Conservation (phyloP, 2,329 filamentous ascomycete genomes). For the Torrubiella hemipterigena region DNA sequence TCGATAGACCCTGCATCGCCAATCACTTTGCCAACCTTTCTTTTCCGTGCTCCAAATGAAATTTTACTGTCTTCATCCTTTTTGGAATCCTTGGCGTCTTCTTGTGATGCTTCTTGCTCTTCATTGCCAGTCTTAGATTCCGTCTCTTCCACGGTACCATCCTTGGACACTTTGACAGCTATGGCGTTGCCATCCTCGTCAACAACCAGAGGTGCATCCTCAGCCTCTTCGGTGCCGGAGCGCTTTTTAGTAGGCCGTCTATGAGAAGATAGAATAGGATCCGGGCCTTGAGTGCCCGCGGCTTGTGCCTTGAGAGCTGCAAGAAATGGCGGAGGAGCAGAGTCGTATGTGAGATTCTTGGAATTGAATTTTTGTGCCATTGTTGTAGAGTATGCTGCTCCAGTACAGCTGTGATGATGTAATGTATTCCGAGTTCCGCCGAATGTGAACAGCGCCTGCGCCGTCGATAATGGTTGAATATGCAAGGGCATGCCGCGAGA, state of each 20-base stretch:
- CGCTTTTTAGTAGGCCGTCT: conserved; percentile 40
- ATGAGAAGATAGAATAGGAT: conserved; percentile 37
- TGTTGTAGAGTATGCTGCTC: neutral
- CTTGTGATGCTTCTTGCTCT: conserved; percentile 14
- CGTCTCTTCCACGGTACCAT: conserved; percentile 26
- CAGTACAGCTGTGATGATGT: too few species aligned
- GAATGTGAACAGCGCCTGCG: too few species aligned
- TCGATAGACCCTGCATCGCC: conserved; percentile 18
- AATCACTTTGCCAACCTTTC: conserved; percentile 40
- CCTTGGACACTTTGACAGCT: conserved; percentile 29
- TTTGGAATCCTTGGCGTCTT: conserved; percentile 12
- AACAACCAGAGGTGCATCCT: conserved; percentile 65
- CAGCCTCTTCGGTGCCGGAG: conserved; percentile 56
- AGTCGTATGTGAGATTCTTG: conserved; percentile 52
- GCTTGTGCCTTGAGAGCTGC: conserved; percentile 37
- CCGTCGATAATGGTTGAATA: too few species aligned
- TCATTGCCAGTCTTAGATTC: conserved; percentile 5
- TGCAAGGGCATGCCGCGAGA: too few species aligned
- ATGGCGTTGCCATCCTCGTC: conserved; percentile 60
- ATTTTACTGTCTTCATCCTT: conserved; percentile 15
- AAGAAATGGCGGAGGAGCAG: conserved; percentile 41
- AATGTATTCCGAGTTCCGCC: too few species aligned
- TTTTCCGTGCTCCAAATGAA: conserved; percentile 33
- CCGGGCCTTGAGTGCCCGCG: conserved; percentile 36
- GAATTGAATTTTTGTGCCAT: conserved; percentile 45